Evolutionary conservation across 208 protist species (phyloP), one percentile per base, ranked within the genome.

Genomic region (Trichomonas tenax): DNA sequence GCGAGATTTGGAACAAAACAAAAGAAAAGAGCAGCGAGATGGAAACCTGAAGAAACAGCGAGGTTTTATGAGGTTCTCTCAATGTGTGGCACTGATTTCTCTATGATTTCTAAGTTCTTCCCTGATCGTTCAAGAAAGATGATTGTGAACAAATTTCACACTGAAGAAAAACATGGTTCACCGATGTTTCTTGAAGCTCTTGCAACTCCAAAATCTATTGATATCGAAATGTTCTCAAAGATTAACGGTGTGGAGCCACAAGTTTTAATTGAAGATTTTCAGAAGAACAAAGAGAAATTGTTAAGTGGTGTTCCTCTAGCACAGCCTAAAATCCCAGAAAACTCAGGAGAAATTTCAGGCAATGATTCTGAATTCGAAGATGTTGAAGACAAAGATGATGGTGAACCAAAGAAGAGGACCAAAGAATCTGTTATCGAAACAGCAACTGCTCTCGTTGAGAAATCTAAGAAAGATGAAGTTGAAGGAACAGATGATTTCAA

Each of bases 71-170:
- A 49, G 9, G 63, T 82, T 49, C 44, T 96, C 14, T 1, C 72
- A 34, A 96, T 96, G 95, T 96, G 95, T 63, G 96, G 96, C 11
- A 96, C 96, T n/a, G 96, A 96, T 44, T 96, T 96, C 41, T 89
- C 63, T 31, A 95, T 95, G 63, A 95, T 96, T 23, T 63, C 96
- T 26, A 95, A 95, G 45, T 82, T 96, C 38, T 96, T 96, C 45
- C n/a, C 63, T 49, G 63, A 95, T 36, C 82, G 63, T 23, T 82
- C n/a, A 23, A 63, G 96, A 49, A 84, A 63, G 82, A 93, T 96
- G 81, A 96, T 96, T 96, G 46, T 86, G 0, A 96, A 96, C 21
- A 96, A 96, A 82, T 96, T 96, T 21, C 93, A 96, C 26, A 41
- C 14, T 21, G 96, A 96, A 93, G 96, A 96, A 49, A 15, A 81